Evolutionary conservation across 2,329 filamentous ascomycete genomes (phyloP).

Genomic region (Penicillium sp.): DNA sequence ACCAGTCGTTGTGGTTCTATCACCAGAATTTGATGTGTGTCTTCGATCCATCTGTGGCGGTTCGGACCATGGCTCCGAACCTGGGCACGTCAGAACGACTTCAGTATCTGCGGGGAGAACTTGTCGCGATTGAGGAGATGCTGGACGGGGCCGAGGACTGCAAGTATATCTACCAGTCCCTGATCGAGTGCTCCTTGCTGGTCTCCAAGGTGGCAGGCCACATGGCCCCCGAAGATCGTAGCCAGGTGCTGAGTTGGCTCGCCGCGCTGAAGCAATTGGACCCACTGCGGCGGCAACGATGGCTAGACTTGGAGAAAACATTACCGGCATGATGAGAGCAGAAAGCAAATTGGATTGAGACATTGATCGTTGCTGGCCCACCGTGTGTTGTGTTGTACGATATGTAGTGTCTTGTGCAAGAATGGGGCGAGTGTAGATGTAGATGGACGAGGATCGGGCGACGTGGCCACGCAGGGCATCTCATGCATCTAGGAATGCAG

Average conservation of each 20-base stretch:
- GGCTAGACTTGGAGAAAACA: constrained; percentile 68
- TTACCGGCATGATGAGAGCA: constrained; percentile 33
- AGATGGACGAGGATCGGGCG: no score
- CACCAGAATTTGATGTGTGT: constrained; percentile 84
- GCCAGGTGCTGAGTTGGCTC: constrained; percentile 63
- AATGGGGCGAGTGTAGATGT: neutral
- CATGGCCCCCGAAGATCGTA: constrained; percentile 48
- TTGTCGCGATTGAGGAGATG: constrained; percentile 73
- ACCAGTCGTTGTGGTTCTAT: constrained; percentile 97
- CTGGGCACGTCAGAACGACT: constrained; percentile 66
- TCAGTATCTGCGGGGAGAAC: constrained; percentile 69
- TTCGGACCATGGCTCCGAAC: constrained; percentile 66
- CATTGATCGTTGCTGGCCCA: neutral
- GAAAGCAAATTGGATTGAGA: constrained; percentile 7
- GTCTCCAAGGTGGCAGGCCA: constrained; percentile 55
- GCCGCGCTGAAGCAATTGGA: constrained; percentile 70
- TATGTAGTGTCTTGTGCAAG: constrained; percentile 6
- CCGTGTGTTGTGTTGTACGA: neutral
- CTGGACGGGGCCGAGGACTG: constrained; percentile 69
- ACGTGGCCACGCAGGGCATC: constrained; percentile 10
- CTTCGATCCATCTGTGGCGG: constrained; percentile 56
- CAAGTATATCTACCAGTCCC: constrained; percentile 88
- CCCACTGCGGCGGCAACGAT: constrained; percentile 73
- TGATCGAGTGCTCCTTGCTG: constrained; percentile 75
- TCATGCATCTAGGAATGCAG: neutral